Evolutionary conservation across 1,284 basidiomycete genomes (phyloP).

Genomic region (Flammula alnicola): DNA sequence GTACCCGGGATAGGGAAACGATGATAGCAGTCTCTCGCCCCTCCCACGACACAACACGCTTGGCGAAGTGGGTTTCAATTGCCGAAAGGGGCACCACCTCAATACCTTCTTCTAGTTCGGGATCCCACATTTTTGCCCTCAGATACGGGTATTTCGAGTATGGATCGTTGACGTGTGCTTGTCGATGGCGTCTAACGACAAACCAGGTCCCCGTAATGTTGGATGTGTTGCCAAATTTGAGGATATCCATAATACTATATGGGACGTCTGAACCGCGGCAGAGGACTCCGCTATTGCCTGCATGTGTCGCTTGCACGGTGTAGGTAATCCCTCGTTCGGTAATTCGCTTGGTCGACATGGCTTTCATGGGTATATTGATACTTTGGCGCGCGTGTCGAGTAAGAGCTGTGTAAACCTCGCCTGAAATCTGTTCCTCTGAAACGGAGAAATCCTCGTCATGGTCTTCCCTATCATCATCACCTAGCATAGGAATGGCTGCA

Average conservation of each 20-base stretch:
- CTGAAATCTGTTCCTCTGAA: neutral
- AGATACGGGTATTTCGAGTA: conserved; percentile 4
- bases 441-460: neutral
- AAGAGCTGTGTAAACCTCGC: neutral
- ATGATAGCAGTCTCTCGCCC: too few species aligned
- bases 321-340: neutral
- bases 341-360: neutral
- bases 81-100: conserved; percentile 1
- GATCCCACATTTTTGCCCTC: conserved; percentile 12
- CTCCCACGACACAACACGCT: conserved; percentile 7
- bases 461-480: neutral
- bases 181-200: neutral
- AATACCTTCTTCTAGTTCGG: neutral
- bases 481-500: neutral
- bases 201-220: neutral
- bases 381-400: neutral
- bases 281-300: conserved; percentile 9
- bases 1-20: too few species aligned
- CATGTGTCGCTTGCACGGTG: neutral
- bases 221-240: neutral
- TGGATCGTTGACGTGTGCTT: conserved; percentile 8
- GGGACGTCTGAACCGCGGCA: neutral
- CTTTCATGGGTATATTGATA: neutral
- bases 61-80: conserved; percentile 7
- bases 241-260: conserved; percentile 1